Conservation (phyloP, 1,284 basidiomycete species). For the Pyrrhoderma noxium region DNA sequence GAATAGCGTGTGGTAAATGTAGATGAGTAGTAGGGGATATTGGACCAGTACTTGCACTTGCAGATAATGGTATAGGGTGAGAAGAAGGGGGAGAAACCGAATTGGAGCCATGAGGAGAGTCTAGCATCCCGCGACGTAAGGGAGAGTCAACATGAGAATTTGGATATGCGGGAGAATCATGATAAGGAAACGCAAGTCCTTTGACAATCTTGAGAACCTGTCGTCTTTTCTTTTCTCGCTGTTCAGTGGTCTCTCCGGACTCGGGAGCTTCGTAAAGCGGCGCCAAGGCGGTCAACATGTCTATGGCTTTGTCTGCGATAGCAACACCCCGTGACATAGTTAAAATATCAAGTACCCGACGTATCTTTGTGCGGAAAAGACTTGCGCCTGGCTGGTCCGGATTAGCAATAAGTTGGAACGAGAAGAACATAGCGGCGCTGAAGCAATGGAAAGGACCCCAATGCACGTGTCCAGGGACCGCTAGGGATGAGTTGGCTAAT, state of each 20-base stretch:
- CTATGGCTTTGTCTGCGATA: slow-evolving; percentile 65
- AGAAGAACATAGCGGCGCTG: slow-evolving; percentile 81
- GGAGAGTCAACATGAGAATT: slow-evolving; percentile 17
- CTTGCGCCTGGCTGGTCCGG: slow-evolving; percentile 69
- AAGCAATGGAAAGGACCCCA: slow-evolving; percentile 78
- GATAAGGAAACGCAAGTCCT: slow-evolving; percentile 69
- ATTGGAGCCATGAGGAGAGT: slow-evolving; percentile 5
- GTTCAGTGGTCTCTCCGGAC: slow-evolving; percentile 34
- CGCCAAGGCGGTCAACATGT: slow-evolving; percentile 59
- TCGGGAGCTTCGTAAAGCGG: slow-evolving; percentile 52
- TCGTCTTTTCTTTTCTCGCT: slow-evolving; percentile 51
- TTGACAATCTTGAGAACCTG: slow-evolving; percentile 57
- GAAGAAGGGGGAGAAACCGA: slow-evolving; percentile 8
- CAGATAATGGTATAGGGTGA: not conserved
- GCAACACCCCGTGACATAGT: slow-evolving; percentile 54
- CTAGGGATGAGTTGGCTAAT: slow-evolving; percentile 55
- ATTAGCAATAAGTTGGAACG: slow-evolving; percentile 72
- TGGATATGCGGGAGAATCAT: slow-evolving; percentile 42
- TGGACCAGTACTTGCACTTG: not conserved
- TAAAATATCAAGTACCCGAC: slow-evolving; percentile 56
- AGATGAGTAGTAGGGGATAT: slow-evolving; percentile 6
- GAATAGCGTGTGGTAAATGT: slow-evolving; percentile 9
- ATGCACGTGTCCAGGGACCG: slow-evolving; percentile 73
- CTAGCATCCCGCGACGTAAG: slow-evolving; percentile 4
- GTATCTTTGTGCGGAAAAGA: slow-evolving; percentile 65